A percentile compares a stretch with the other conserved stretches of the same genome.
phyloP scores from a whole-genome alignment of 2,329 filamentous ascomycete species.

The Claviceps sp. region DNA sequence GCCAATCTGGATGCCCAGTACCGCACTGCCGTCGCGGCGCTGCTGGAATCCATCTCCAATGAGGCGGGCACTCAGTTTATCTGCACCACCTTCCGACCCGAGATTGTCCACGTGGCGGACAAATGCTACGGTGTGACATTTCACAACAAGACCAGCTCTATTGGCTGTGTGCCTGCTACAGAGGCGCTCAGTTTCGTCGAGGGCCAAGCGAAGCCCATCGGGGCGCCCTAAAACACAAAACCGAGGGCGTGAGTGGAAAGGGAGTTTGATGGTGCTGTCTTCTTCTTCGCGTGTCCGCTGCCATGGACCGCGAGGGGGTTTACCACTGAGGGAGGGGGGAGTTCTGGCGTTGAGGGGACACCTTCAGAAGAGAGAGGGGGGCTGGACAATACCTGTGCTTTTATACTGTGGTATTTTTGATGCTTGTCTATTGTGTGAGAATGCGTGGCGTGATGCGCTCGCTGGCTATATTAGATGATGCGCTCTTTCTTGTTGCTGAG shows the following conservation, averaged over 20 bases:
- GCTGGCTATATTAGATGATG: not conserved
- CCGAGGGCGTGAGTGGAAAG: not conserved
- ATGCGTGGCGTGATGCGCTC: not conserved
- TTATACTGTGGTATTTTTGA: not conserved
- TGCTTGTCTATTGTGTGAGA: not conserved
- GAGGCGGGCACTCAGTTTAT: slow-evolving; percentile 72
- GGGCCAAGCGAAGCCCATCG: slow-evolving; percentile 45
- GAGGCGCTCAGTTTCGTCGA: slow-evolving; percentile 91
- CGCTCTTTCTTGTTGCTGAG: not conserved
- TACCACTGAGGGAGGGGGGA: not conserved
- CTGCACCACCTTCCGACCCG: slow-evolving; percentile 94
- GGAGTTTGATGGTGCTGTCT: not conserved
- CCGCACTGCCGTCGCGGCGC: slow-evolving; percentile 82
- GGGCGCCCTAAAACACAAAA: slow-evolving; percentile 6
- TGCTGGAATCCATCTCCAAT: slow-evolving; percentile 66
- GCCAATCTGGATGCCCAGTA: slow-evolving; percentile 97
- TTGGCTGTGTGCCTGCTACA: slow-evolving; percentile 78
- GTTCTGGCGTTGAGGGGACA: not conserved
- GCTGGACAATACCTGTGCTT: not conserved
- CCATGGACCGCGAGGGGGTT: not conserved
- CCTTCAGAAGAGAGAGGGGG: not conserved
- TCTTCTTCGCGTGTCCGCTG: not conserved
- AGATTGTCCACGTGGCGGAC: slow-evolving; percentile 90
- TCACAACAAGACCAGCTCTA: slow-evolving; percentile 83
- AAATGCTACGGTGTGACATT: slow-evolving; percentile 97